These are phyloP conservation scores for Cordia subcordata DNA, from an alignment of 257 asterid species.

Conservation along the genomic window DNA sequence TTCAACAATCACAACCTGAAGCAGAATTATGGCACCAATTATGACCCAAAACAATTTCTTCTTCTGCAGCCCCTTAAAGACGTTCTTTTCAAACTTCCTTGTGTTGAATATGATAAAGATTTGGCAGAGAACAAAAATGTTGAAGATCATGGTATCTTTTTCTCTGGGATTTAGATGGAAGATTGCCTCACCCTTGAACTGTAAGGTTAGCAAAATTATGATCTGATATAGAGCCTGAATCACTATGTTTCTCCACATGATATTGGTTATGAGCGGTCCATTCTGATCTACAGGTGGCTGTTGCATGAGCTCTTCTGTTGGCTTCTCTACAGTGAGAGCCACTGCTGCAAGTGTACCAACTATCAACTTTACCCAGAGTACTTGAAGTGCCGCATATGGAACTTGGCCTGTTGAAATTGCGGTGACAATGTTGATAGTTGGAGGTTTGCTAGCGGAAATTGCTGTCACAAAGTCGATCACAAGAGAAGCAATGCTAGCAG, in stretches of 20 bases:
- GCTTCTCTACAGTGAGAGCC: constrained; percentile 58
- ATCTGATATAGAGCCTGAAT: constrained; percentile 62
- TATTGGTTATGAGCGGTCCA: constrained; percentile 49
- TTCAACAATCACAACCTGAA: constrained; percentile 27
- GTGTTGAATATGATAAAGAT: constrained; percentile 48
- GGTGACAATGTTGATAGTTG: constrained; percentile 50
- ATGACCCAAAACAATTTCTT: constrained; percentile 18
- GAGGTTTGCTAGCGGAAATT: constrained; percentile 22
- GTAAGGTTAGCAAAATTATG: constrained; percentile 37
- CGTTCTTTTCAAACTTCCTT: constrained; percentile 43
- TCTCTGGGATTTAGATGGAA: constrained; percentile 30
- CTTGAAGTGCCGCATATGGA: constrained; percentile 56
- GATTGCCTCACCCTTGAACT: constrained; percentile 40
- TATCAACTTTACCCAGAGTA: constrained; percentile 75
- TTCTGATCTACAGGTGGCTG: constrained; percentile 39
- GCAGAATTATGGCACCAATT: constrained; percentile 1
- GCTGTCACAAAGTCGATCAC: constrained; percentile 33
- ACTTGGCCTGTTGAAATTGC: constrained; percentile 74
- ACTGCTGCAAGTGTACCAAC: constrained; percentile 70
- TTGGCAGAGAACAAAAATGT: constrained; percentile 62
- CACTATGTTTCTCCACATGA: constrained; percentile 62
- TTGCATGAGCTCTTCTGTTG: constrained; percentile 36
- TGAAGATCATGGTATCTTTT: constrained; percentile 54
- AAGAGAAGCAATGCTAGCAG: constrained; percentile 55
- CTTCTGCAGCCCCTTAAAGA: constrained; percentile 37